These are phyloP conservation scores for Lumnitzera littorea DNA, from an alignment of 345 rosid genomes.

Conservation along the genomic window DNA sequence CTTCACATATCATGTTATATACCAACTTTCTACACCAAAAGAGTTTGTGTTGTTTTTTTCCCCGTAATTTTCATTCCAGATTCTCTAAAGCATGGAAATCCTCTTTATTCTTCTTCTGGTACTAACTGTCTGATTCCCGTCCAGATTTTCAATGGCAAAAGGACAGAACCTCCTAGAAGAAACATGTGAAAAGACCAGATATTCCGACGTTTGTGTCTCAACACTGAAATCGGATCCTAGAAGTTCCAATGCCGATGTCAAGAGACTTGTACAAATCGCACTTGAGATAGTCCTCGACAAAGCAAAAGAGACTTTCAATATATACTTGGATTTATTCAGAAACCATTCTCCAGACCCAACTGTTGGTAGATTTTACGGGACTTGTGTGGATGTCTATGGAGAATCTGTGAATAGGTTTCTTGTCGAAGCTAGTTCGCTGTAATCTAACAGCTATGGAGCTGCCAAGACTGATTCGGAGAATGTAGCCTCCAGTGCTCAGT, in stretches of 20 bases:
- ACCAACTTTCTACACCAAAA: no score
- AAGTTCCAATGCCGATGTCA: neutral
- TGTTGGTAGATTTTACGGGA: neutral
- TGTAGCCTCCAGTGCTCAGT: conserved; percentile 1
- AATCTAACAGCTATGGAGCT: neutral
- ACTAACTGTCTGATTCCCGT: no score
- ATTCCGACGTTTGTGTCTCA: conserved; percentile 4
- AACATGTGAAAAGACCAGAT: conserved; percentile 3
- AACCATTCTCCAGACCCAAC: neutral
- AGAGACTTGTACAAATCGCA: conserved; percentile 1
- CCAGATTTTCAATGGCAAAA: no score
- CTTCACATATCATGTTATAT: no score
- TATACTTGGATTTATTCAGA: neutral
- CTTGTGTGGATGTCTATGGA: conserved; percentile 4
- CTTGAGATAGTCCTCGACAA: conserved; percentile 1
- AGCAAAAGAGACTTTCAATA: neutral
- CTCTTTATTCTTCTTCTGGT: no score
- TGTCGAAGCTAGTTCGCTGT: neutral
- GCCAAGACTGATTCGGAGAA: neutral
- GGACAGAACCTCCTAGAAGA: no score
- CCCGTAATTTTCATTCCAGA: no score
- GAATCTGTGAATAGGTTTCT: neutral
- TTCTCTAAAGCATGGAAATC: no score
- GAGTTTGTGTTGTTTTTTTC: no score
- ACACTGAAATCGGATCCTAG: neutral